Percentiles rank a stretch among this genome's conserved stretches.
Conservation (phyloP, 179 eudicot genomes). For the Sideroxylon spinosum region DNA sequence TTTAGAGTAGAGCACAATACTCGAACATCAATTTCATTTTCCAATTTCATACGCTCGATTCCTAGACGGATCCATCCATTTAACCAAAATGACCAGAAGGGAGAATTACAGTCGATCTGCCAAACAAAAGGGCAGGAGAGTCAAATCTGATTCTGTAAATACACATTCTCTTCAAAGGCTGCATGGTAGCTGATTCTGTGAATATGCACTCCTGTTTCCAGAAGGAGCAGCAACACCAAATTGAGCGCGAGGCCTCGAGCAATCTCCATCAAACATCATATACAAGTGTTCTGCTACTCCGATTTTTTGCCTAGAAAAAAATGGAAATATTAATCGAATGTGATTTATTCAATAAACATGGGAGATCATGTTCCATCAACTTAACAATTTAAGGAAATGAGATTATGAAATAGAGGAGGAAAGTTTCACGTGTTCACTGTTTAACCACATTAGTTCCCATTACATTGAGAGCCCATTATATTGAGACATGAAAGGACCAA, state of each 20-base stretch:
- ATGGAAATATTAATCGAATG: neutral
- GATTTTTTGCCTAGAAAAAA: conserved; percentile 8
- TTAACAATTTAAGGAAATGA: neutral
- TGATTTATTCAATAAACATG: neutral
- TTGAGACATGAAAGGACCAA: neutral
- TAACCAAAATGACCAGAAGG: conserved; percentile 10
- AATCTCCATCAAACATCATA: neutral
- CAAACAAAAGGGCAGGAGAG: neutral
- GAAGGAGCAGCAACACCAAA: neutral
- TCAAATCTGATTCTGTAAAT: neutral
- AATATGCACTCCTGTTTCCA: neutral
- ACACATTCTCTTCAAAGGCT: neutral
- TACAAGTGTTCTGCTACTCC: neutral
- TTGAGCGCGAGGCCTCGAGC: neutral
- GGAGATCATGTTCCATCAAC: neutral
- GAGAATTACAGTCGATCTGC: conserved; percentile 1
- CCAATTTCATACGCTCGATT: neutral
- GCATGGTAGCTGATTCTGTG: no score
- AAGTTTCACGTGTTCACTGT: neutral
- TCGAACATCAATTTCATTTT: conserved; percentile 3
- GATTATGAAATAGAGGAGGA: neutral
- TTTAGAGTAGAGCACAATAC: neutral
- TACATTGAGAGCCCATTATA: no score
- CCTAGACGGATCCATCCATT: neutral
- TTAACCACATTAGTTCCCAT: neutral